Conservation (phyloP, 768 basidiomycete species). For the Cystobasidiopsis lactophilus region DNA sequence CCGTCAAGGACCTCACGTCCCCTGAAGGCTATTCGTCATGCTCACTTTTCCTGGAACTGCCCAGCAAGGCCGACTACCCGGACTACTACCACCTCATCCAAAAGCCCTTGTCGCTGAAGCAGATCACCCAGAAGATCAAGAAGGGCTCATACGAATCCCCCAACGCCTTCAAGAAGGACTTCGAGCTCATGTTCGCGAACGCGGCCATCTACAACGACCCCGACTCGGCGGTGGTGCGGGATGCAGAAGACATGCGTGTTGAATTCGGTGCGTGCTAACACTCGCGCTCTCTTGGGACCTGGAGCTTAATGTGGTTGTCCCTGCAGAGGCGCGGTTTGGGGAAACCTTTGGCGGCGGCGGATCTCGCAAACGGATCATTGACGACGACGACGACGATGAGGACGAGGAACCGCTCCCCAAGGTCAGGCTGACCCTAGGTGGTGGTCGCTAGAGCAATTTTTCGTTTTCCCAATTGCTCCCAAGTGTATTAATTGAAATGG, state of each 20-base stretch:
- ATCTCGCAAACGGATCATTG: too few relatives aligned
- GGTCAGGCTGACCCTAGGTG: too few relatives aligned
- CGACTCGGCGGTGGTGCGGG: neutral
- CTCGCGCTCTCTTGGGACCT: too few relatives aligned
- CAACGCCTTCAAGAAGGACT: conserved; percentile 25
- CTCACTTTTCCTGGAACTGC: conserved; percentile 70
- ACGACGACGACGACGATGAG: too few relatives aligned
- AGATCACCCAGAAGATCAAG: conserved; percentile 44
- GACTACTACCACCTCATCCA: conserved; percentile 68
- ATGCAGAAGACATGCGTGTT: neutral
- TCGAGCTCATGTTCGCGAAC: conserved; percentile 71
- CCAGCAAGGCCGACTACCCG: conserved; percentile 36
- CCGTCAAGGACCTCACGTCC: conserved; percentile 9
- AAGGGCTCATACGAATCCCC: conserved; percentile 14
- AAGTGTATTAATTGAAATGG: too few relatives aligned
- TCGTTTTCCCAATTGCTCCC: too few relatives aligned
- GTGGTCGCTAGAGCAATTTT: too few relatives aligned
- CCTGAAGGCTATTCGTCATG: conserved; percentile 50
- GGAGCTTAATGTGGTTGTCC: too few relatives aligned
- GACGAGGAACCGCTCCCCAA: too few relatives aligned
- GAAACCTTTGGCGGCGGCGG: too few relatives aligned
- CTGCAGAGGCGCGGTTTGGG: too few relatives aligned
- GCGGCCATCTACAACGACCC: conserved; percentile 27
- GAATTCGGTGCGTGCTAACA: neutral
- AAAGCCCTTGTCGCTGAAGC: conserved; percentile 66